Evolutionary conservation across 2,329 filamentous ascomycete genomes (phyloP).

Genomic region (Bimuria novae-zelandiae): DNA sequence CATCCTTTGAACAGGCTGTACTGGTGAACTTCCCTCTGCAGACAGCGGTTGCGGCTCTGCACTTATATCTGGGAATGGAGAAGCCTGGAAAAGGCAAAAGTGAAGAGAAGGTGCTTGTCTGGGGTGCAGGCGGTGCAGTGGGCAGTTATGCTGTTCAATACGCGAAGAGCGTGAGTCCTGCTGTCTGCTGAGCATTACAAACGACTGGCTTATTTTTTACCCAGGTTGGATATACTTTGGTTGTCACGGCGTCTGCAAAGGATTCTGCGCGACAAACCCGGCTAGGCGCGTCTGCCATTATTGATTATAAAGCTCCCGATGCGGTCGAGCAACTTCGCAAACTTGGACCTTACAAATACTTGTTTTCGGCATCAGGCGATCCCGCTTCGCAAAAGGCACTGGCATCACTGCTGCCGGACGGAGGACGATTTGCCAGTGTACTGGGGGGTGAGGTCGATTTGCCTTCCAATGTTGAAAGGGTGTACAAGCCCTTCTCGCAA

Average conservation of each 20-base stretch:
- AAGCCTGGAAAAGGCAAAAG: slow-evolving; percentile 23
- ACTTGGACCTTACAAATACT: slow-evolving; percentile 31
- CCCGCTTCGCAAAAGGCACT: slow-evolving; percentile 29
- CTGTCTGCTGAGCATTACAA: not conserved
- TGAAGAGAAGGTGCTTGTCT: slow-evolving; percentile 31
- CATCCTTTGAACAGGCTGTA: slow-evolving; percentile 32
- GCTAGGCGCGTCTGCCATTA: slow-evolving; percentile 27
- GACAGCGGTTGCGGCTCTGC: slow-evolving; percentile 33
- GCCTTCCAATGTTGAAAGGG: slow-evolving; percentile 26
- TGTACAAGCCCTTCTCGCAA: slow-evolving; percentile 33
- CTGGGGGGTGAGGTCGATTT: slow-evolving; percentile 27
- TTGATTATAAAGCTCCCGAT: slow-evolving; percentile 34
- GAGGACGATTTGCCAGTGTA: slow-evolving; percentile 30
- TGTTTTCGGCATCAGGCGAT: slow-evolving; percentile 35
- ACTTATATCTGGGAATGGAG: slow-evolving; percentile 33
- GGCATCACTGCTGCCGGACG: slow-evolving; percentile 25
- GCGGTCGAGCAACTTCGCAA: slow-evolving; percentile 24
- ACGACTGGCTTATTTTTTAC: slow-evolving; percentile 16
- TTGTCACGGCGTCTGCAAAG: slow-evolving; percentile 31
- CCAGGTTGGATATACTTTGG: slow-evolving; percentile 32
- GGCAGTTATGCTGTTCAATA: slow-evolving; percentile 33
- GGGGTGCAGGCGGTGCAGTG: slow-evolving; percentile 35
- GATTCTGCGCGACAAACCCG: slow-evolving; percentile 28
- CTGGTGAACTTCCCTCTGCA: slow-evolving; percentile 32
- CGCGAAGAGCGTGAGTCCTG: slow-evolving; percentile 26